Evolutionary conservation across 1,284 basidiomycete genomes (phyloP).

Genomic region (Naganishia liquefaciens): DNA sequence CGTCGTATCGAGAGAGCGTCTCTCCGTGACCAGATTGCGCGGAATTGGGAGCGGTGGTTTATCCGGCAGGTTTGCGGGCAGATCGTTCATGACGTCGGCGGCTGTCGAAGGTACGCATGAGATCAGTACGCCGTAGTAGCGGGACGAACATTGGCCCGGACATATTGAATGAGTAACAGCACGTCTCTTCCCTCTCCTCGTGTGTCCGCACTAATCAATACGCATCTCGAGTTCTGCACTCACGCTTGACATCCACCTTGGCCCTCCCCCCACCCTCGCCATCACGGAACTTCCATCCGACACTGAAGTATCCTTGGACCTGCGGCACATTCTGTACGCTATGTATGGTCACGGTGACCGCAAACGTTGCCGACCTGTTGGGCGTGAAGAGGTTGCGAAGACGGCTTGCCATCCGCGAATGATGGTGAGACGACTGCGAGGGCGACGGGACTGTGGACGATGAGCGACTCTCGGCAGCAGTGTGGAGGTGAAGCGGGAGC

Average conservation of each 20-base stretch:
- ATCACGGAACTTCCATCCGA: slow-evolving; percentile 34
- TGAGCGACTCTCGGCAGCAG: neutral
- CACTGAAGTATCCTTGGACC: slow-evolving; percentile 31
- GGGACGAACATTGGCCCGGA: too few species aligned
- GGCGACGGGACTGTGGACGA: neutral
- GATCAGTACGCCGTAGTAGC: too few species aligned
- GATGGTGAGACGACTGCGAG: slow-evolving; percentile 2
- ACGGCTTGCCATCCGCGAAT: neutral
- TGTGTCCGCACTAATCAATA: too few species aligned
- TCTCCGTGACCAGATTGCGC: neutral
- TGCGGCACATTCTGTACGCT: slow-evolving; percentile 33
- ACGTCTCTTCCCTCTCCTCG: too few species aligned
- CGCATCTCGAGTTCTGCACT: slow-evolving; percentile 2
- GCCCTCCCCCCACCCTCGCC: slow-evolving; percentile 17
- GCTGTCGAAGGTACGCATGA: neutral
- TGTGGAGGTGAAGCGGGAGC: slow-evolving; percentile 7
- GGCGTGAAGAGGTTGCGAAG: slow-evolving; percentile 27
- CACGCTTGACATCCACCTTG: slow-evolving; percentile 23
- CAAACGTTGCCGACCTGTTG: slow-evolving; percentile 30
- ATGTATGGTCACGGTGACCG: slow-evolving; percentile 31
- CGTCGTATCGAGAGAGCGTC: slow-evolving; percentile 8
- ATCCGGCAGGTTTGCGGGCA: neutral
- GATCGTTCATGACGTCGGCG: neutral
- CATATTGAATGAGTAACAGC: too few species aligned
- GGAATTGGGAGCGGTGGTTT: slow-evolving; percentile 7